These are phyloP conservation scores for Pseudocercospora eumusae DNA, from an alignment of 2,329 filamentous ascomycete genomes.

Conservation along the genomic window DNA sequence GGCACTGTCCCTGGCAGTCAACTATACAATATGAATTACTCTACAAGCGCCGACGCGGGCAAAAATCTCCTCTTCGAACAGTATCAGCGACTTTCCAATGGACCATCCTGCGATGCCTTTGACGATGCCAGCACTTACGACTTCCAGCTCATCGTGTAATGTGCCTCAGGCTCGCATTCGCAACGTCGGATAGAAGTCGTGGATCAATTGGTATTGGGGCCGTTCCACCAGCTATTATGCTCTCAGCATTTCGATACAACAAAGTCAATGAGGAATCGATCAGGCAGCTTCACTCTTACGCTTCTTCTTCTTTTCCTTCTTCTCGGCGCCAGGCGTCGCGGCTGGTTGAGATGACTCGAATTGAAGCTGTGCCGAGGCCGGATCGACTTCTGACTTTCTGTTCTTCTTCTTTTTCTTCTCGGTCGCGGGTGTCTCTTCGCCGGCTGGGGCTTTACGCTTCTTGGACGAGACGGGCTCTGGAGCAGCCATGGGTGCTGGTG, in stretches of 20 bases:
- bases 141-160: neutral
- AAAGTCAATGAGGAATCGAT: neutral
- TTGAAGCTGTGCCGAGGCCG: constrained; percentile 19
- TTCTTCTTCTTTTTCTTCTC: constrained; percentile 39
- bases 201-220: neutral
- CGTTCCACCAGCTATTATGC: neutral
- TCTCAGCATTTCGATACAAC: neutral
- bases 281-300: constrained; percentile 35
- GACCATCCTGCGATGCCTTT: neutral
- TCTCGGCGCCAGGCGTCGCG: constrained; percentile 27
- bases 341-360: constrained; percentile 22
- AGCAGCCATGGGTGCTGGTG: constrained; percentile 25
- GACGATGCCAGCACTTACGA: neutral
- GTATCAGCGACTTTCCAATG: neutral
- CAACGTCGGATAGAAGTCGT: neutral
- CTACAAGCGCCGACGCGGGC: neutral
- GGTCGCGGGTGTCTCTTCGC: constrained; percentile 24
- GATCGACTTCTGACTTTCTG: constrained; percentile 32
- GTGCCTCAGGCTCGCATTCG: neutral
- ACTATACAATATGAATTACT: neutral
- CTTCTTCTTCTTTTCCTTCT: constrained; percentile 40
- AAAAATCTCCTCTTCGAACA: neutral
- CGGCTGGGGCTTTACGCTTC: constrained; percentile 36
- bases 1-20: neutral
- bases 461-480: constrained; percentile 23